phyloP scores from a whole-genome alignment of 2,329 filamentous ascomycete genomes.

The Fragosphaeria purpurea region DNA sequence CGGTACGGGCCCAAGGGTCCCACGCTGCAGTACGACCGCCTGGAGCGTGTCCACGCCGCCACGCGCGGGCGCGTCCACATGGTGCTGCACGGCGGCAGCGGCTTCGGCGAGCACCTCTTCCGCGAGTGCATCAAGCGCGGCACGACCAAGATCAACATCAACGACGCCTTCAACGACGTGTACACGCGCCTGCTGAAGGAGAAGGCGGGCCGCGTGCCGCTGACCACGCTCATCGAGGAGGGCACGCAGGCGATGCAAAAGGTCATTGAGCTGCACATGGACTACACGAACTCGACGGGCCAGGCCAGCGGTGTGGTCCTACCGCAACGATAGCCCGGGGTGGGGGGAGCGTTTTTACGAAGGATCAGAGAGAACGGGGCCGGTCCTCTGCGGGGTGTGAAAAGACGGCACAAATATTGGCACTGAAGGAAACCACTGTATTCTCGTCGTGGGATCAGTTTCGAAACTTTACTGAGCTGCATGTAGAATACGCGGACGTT shows the following conservation, averaged over 20 bases:
- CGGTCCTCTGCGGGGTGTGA: too few species aligned
- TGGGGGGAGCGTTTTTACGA: too few species aligned
- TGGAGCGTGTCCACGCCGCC: conserved; percentile 32
- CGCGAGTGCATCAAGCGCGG: conserved; percentile 31
- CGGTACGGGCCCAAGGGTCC: conserved; percentile 48
- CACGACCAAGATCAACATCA: conserved; percentile 38
- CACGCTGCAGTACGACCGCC: conserved; percentile 35
- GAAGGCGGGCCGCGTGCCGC: conserved; percentile 30
- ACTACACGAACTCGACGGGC: conserved; percentile 8
- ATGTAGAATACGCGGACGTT: too few species aligned
- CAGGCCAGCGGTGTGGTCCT: too few species aligned
- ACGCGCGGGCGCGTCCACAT: conserved; percentile 34
- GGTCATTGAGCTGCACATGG: conserved; percentile 36
- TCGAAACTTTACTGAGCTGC: too few species aligned
- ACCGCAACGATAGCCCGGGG: too few species aligned
- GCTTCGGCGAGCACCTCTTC: conserved; percentile 34
- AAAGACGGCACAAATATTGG: too few species aligned
- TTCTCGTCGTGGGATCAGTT: too few species aligned
- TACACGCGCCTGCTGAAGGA: conserved; percentile 33
- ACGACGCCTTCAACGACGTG: conserved; percentile 39
- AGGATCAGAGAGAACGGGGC: too few species aligned
- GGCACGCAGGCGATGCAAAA: conserved; percentile 36
- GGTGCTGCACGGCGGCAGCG: conserved; percentile 36
- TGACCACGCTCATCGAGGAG: conserved; percentile 36
- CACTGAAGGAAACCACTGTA: too few species aligned